Evolutionary conservation across 2,329 filamentous ascomycete species (phyloP), one percentile per base, ranked within the genome.

Genomic region (Sporothrix luriei): DNA sequence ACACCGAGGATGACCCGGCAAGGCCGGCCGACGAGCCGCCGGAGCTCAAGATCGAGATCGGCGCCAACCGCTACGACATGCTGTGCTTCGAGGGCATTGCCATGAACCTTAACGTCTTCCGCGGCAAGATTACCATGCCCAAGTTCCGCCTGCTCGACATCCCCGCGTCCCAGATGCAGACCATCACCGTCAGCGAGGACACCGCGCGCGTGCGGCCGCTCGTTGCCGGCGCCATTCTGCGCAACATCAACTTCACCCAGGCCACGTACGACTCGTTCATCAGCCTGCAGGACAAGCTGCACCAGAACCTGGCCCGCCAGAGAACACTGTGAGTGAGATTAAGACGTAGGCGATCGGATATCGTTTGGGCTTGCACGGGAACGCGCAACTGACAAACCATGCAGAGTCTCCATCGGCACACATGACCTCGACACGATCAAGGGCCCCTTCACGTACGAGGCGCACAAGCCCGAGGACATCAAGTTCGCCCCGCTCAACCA

Each of bases 241-340:
- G 95, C 74, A 92, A 93, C 78, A 87, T 99, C 83, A 93, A 90
- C 77, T 98, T 99, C 84, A 94, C 92, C 75, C 86, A 95, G 82
- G 92, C 90, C 74, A 87, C 91, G 74, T 99, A 99, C 80, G 92
- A 97, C 75, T 97, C 93, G 77, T 99, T 99, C 91, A 99, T 99
- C 78, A 88, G 90, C 69, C 86, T 99, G 62, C 95, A 99, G 83
- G 96, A 99, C 82, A 99, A 99, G 84, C 87, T 99, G 62, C 95
- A 99, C 83, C 91, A 94, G 79, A 99, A 99, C 78, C 84, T 99
- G 74, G 96, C 95, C 64, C 89, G 95, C 72, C 92, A 98, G 80
- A 85, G 95, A 76, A 97, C 94, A 0, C 83, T 99, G 71, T 73
- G 54, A 1, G 72, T 72, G 16, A 10, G 6, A 10, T n/a, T 73